A percentile compares a stretch with the other conserved stretches of the same genome.
These are phyloP conservation scores for Exophiala spinifera DNA, from an alignment of 2,329 filamentous ascomycete species.

Conservation along the genomic window DNA sequence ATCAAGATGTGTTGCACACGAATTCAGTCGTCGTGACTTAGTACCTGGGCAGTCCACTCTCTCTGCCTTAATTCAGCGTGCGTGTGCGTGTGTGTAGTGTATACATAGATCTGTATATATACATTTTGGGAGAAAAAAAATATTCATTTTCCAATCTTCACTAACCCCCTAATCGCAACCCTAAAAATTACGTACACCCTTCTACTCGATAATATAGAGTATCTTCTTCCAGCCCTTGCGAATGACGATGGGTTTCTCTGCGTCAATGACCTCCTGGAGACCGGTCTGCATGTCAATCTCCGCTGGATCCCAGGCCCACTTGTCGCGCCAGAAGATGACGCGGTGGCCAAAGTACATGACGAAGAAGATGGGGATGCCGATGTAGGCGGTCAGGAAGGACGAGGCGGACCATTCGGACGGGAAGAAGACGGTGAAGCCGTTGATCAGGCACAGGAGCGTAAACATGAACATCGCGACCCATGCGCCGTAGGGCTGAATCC, in stretches of 20 bases:
- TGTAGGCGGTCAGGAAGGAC: constrained; percentile 64
- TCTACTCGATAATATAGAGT: constrained; percentile 33
- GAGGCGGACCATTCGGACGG: constrained; percentile 60
- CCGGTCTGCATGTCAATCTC: constrained; percentile 55
- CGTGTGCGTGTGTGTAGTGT: too few species aligned
- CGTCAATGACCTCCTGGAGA: constrained; percentile 52
- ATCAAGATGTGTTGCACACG: too few species aligned
- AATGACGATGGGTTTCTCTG: constrained; percentile 37
- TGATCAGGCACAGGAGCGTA: constrained; percentile 63
- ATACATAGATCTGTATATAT: too few species aligned
- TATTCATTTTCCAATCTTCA: too few species aligned
- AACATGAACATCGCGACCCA: constrained; percentile 60
- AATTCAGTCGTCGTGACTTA: too few species aligned
- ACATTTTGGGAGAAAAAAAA: too few species aligned
- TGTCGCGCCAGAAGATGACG: constrained; percentile 46
- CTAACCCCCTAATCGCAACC: too few species aligned
- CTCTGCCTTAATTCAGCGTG: too few species aligned
- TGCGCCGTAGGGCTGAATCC: constrained; percentile 62
- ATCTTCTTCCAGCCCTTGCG: constrained; percentile 37
- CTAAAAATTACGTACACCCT: not conserved
- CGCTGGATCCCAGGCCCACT: constrained; percentile 49
- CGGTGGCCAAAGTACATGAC: constrained; percentile 56
- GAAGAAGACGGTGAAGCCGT: constrained; percentile 74
- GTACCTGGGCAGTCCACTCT: too few species aligned
- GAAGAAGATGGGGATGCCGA: constrained; percentile 63